These are phyloP conservation scores for Epichloe sp. DNA, from an alignment of 2,329 filamentous ascomycete species.

Conservation along the genomic window DNA sequence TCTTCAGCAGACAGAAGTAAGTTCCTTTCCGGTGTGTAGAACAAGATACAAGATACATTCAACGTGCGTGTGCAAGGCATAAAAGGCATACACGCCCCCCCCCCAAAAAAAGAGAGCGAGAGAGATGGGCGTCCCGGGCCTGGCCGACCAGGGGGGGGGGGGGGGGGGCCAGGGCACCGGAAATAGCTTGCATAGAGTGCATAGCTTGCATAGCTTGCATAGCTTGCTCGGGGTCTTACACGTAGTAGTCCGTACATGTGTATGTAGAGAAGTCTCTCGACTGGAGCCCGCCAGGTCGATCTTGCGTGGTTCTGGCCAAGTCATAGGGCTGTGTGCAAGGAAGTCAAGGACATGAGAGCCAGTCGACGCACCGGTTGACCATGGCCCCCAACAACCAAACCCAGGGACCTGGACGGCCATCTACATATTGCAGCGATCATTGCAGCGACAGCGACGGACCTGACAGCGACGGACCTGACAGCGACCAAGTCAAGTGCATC, in stretches of 20 bases:
- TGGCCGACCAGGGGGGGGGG: neutral
- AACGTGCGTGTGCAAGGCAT: neutral
- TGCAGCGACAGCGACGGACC: neutral
- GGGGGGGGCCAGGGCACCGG: too few species aligned
- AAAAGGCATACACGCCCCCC: neutral
- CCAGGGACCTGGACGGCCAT: neutral
- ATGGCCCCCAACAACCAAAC: neutral
- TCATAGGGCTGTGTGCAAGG: slow-evolving; percentile 4
- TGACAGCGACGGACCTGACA: neutral
- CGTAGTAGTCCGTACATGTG: too few species aligned
- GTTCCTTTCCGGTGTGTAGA: neutral
- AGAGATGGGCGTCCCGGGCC: neutral
- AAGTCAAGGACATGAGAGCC: neutral
- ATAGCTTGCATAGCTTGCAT: neutral
- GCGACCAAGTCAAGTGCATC: neutral
- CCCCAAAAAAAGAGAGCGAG: neutral
- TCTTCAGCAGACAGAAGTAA: neutral
- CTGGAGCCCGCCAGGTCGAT: slow-evolving; percentile 3
- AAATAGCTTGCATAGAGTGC: slow-evolving; percentile 4
- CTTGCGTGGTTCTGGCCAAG: slow-evolving; percentile 1
- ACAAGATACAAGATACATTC: neutral
- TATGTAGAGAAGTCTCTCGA: neutral
- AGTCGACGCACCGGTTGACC: neutral
- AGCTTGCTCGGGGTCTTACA: slow-evolving; percentile 4
- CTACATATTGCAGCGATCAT: neutral